Percentiles rank a stretch among this genome's conserved stretches.
phyloP scores from a whole-genome alignment of 106 monocot genomes.

The Dendrobium officinale region DNA sequence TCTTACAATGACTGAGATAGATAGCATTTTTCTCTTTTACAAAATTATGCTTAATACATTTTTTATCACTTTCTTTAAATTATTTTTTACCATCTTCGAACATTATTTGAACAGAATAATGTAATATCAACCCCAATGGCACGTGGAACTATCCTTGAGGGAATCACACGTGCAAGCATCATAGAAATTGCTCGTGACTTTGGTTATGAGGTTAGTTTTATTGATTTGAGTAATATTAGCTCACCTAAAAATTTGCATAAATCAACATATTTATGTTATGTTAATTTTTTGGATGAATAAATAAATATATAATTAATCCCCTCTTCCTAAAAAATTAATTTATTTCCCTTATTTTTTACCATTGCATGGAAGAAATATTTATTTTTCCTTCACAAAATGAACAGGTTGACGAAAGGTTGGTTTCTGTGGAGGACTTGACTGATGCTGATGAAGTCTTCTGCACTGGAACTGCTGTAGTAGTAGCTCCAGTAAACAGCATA shows the following conservation, averaged over 20 bases:
- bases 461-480: constrained; percentile 63
- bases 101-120: neutral
- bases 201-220: constrained; percentile 7
- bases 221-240: neutral
- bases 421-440: constrained; percentile 41
- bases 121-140: constrained; percentile 10
- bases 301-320: neutral
- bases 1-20: no score
- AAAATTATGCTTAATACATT: no score
- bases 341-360: neutral
- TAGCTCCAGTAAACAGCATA: constrained; percentile 46
- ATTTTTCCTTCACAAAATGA: neutral
- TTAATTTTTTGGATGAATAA: neutral
- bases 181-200: constrained; percentile 11
- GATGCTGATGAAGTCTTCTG: constrained; percentile 62
- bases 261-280: no score
- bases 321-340: neutral
- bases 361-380: neutral
- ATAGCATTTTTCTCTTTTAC: no score
- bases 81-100: neutral
- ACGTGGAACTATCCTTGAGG: constrained; percentile 9
- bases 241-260: neutral
- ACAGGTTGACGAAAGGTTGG: constrained; percentile 54
- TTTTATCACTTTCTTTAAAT: neutral
- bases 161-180: constrained; percentile 13